Percentiles rank a stretch among this genome's conserved stretches.
phyloP scores from a whole-genome alignment of 2,329 filamentous ascomycete genomes.

The Ceratocystis cubensis region DNA sequence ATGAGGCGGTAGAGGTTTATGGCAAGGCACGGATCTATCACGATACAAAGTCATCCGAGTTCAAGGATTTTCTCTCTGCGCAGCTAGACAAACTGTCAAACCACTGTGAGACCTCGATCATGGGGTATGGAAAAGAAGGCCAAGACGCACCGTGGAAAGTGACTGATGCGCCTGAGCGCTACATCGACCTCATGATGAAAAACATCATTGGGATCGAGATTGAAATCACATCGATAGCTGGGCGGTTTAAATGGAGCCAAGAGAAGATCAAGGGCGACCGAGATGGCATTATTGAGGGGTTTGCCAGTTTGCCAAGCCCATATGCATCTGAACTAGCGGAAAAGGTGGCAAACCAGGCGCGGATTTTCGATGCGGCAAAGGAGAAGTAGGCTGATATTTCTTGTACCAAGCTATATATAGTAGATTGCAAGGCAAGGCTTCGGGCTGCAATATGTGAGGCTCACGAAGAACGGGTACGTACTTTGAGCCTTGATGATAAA shows the following conservation, averaged over 20 bases:
- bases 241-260: conserved; percentile 58
- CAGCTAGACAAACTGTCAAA: conserved; percentile 43
- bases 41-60: conserved; percentile 30
- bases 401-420: too few relatives aligned
- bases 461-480: too few relatives aligned
- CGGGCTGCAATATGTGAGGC: too few relatives aligned
- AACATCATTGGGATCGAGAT: conserved; percentile 51
- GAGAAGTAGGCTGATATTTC: background rate
- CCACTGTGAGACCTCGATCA: conserved; percentile 40
- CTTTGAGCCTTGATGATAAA: too few relatives aligned
- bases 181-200: conserved; percentile 45
- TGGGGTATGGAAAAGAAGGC: conserved; percentile 37
- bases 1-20: conserved; percentile 51
- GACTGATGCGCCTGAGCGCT: conserved; percentile 42
- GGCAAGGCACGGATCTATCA: conserved; percentile 43
- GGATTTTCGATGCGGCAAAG: background rate
- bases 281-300: conserved; percentile 45
- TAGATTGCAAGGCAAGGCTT: too few relatives aligned
- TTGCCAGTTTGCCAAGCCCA: conserved; percentile 27
- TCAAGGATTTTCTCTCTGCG: conserved; percentile 35
- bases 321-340: background rate
- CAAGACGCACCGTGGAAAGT: conserved; percentile 41
- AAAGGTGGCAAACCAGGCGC: background rate
- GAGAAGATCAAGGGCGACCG: conserved; percentile 42
- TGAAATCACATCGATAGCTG: conserved; percentile 40